These are phyloP conservation scores for Antitrichia curtipendula DNA, from an alignment of 225 moss, liverwort and hornwort species.

Conservation along the genomic window DNA sequence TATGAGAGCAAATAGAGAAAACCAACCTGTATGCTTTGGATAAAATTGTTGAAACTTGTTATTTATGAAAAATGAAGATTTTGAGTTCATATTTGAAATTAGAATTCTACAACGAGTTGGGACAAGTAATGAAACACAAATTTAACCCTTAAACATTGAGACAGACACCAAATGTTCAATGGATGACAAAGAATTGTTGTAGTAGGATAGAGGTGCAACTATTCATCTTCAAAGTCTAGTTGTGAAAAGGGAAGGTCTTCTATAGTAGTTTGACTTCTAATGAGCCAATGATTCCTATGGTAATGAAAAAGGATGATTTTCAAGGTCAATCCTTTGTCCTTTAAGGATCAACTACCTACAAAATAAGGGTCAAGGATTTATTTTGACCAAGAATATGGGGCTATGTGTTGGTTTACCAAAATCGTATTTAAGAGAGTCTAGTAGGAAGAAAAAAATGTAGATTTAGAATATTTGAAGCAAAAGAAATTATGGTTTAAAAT, in stretches of 20 bases:
- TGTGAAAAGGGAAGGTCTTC: no score
- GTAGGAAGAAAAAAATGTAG: neutral
- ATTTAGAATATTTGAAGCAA: neutral
- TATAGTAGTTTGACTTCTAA: no score
- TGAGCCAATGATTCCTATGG: no score
- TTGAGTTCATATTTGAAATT: neutral
- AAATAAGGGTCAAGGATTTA: neutral
- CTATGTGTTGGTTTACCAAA: neutral
- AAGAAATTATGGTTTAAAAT: neutral
- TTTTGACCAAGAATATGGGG: neutral
- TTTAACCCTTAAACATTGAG: no score
- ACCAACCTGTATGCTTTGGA: fast-evolving
- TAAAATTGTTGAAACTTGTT: neutral
- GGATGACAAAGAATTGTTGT: no score
- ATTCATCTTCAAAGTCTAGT: no score
- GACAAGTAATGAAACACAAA: neutral
- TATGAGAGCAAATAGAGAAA: neutral
- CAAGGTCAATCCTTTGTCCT: no score
- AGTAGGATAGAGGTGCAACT: no score
- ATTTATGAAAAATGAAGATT: no score
- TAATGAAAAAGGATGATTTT: no score
- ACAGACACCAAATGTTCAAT: no score
- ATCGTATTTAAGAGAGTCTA: fast-evolving
- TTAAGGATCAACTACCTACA: no score
- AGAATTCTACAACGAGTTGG: fast-evolving